These are phyloP conservation scores for Fusarium verticillioides DNA, from an alignment of 2,329 filamentous ascomycete genomes.

Conservation along the genomic window DNA sequence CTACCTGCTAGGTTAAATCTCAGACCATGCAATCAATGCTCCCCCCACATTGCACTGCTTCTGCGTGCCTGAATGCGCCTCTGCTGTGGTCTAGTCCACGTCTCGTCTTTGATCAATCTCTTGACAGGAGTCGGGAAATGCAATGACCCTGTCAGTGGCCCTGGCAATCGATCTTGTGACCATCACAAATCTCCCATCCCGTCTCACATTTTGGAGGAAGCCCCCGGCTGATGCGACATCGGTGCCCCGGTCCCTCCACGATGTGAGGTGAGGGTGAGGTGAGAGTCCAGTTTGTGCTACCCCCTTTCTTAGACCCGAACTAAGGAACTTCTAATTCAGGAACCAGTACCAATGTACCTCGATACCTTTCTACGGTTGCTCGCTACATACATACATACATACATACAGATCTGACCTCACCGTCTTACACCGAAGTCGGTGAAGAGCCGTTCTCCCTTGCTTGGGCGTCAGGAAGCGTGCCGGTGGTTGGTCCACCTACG, in stretches of 20 bases:
- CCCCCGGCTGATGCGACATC: slow-evolving; percentile 42
- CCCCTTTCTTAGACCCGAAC: slow-evolving; percentile 15
- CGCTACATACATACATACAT: slow-evolving; percentile 2
- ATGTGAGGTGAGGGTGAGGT: slow-evolving; percentile 1
- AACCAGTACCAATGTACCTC: slow-evolving; percentile 7
- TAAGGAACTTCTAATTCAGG: slow-evolving; percentile 16
- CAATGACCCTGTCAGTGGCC: slow-evolving; percentile 24
- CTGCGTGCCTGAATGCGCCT: slow-evolving; percentile 26
- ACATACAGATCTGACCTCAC: slow-evolving; percentile 22
- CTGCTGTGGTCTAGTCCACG: slow-evolving; percentile 19
- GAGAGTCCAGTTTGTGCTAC: slow-evolving; percentile 15
- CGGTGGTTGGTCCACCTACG: slow-evolving; percentile 30
- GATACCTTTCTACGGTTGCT: not conserved
- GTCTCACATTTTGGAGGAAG: slow-evolving; percentile 33
- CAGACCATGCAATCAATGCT: slow-evolving; percentile 14
- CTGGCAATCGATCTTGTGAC: slow-evolving; percentile 45
- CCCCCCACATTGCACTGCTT: slow-evolving; percentile 29
- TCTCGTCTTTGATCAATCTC: slow-evolving; percentile 29
- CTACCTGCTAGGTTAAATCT: not conserved
- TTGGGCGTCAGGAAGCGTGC: slow-evolving; percentile 34
- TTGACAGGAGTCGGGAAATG: slow-evolving; percentile 16
- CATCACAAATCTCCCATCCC: slow-evolving; percentile 41
- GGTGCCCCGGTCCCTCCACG: slow-evolving; percentile 18
- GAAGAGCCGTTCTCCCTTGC: slow-evolving; percentile 24
- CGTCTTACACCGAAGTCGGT: slow-evolving; percentile 45